A percentile compares a stretch with the other conserved stretches of the same genome.
These are phyloP conservation scores for Eucalyptus erythrocorys DNA, from an alignment of 345 rosid species.

Conservation along the genomic window DNA sequence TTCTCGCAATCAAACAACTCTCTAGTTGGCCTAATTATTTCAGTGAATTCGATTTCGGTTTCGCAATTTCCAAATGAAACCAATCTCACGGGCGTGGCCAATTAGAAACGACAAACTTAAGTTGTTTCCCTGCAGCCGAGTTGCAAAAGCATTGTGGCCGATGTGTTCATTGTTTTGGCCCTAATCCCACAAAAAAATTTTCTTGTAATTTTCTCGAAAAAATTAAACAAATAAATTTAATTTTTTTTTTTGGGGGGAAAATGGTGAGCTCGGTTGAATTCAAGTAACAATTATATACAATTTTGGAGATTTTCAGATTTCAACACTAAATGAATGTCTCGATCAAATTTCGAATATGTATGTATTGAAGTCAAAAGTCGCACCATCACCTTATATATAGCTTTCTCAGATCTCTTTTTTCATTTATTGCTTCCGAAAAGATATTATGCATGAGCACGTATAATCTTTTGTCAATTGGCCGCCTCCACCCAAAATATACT, in stretches of 20 bases:
- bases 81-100: not conserved
- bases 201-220: not conserved
- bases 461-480: not conserved
- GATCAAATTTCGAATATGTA: not conserved
- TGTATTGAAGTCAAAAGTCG: not conserved
- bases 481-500: not conserved
- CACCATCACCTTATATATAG: not conserved
- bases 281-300: not conserved
- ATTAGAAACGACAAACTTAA: too few species aligned
- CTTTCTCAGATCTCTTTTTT: not conserved
- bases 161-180: not conserved
- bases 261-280: not conserved
- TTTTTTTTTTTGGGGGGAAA: too few species aligned
- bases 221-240: not conserved
- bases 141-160: not conserved
- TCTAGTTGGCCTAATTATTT: not conserved
- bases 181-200: rapidly evolving
- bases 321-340: not conserved
- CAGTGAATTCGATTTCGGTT: not conserved
- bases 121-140: not conserved
- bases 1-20: not conserved
- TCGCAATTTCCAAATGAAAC: not conserved
- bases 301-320: not conserved
- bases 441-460: not conserved
- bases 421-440: not conserved